These are phyloP conservation scores for Colletotrichum phormii DNA, from an alignment of 2,329 filamentous ascomycete genomes.

Conservation along the genomic window DNA sequence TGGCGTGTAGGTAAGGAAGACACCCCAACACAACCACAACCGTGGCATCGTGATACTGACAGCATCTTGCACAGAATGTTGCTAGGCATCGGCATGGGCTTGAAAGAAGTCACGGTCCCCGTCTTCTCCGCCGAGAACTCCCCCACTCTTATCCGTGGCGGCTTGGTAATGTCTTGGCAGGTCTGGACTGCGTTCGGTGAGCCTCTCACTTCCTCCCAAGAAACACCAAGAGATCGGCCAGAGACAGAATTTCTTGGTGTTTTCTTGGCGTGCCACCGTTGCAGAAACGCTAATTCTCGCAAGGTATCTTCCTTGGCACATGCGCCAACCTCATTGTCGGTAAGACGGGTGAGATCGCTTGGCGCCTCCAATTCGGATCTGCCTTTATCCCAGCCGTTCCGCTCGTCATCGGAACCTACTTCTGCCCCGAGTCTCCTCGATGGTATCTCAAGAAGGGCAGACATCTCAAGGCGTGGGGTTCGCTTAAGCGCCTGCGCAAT, in stretches of 20 bases:
- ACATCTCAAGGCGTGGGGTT: slow-evolving; percentile 65
- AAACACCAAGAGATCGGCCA: neutral
- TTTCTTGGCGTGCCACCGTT: neutral
- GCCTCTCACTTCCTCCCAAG: neutral
- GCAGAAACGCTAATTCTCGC: slow-evolving; percentile 21
- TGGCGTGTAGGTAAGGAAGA: slow-evolving; percentile 60
- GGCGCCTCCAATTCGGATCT: slow-evolving; percentile 73
- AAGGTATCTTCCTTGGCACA: slow-evolving; percentile 74
- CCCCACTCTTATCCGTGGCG: slow-evolving; percentile 64
- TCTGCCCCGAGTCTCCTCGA: slow-evolving; percentile 73
- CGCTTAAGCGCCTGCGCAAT: slow-evolving; percentile 68
- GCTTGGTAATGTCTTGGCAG: slow-evolving; percentile 67
- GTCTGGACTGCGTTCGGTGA: slow-evolving; percentile 64
- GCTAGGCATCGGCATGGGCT: slow-evolving; percentile 71
- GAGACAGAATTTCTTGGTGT: neutral
- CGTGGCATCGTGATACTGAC: neutral
- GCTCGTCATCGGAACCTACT: slow-evolving; percentile 65
- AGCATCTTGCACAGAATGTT: slow-evolving; percentile 48
- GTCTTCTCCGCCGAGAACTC: slow-evolving; percentile 66
- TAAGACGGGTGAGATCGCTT: slow-evolving; percentile 67
- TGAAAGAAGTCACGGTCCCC: slow-evolving; percentile 61
- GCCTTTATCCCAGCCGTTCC: slow-evolving; percentile 75
- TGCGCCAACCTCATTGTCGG: slow-evolving; percentile 74
- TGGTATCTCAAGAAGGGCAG: slow-evolving; percentile 74
- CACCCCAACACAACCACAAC: neutral